Evolutionary conservation across 1,139 yeast species (phyloP).

Genomic region (Yamadazyma spencermartinsiae): DNA sequence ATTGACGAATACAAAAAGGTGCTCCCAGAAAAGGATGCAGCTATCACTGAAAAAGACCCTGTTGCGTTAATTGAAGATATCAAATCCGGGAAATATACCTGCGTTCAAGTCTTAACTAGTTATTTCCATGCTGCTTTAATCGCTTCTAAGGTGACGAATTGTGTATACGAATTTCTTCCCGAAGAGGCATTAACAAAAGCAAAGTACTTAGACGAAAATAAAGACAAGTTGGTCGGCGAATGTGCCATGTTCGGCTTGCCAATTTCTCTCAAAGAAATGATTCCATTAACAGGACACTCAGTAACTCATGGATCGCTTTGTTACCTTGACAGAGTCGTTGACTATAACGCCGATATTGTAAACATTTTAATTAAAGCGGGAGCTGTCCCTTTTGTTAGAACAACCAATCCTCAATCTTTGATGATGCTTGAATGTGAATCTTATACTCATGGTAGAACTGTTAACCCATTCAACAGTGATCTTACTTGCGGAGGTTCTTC

Average conservation of each 20-base stretch:
- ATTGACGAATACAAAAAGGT: conserved; percentile 16
- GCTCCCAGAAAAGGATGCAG: conserved; percentile 14
- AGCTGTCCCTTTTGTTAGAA: conserved; percentile 34
- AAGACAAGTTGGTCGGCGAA: conserved; percentile 15
- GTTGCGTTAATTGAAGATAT: conserved; percentile 15
- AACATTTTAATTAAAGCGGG: conserved; percentile 20
- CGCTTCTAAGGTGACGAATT: conserved; percentile 24
- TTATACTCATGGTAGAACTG: conserved; percentile 51
- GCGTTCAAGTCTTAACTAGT: conserved; percentile 30
- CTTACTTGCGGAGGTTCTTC: conserved; percentile 50
- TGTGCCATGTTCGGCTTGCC: conserved; percentile 24
- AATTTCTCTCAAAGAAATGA: conserved; percentile 23
- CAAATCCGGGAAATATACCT: conserved; percentile 14
- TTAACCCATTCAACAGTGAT: conserved; percentile 53
- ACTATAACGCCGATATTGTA: conserved; percentile 23
- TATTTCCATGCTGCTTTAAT: conserved; percentile 25
- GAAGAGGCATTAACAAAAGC: conserved; percentile 21
- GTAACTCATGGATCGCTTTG: conserved; percentile 2
- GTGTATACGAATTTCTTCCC: conserved; percentile 22
- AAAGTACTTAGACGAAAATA: conserved; percentile 16
- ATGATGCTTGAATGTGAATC: conserved; percentile 57
- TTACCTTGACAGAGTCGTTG: conserved; percentile 18
- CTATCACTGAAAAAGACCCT: conserved; percentile 21
- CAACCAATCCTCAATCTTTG: conserved; percentile 56
- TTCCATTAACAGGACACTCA: conserved; percentile 11